A percentile compares a stretch with the other conserved stretches of the same genome.
Conservation (phyloP, 1,284 basidiomycete genomes). For the Limonomyces culmigenus region DNA sequence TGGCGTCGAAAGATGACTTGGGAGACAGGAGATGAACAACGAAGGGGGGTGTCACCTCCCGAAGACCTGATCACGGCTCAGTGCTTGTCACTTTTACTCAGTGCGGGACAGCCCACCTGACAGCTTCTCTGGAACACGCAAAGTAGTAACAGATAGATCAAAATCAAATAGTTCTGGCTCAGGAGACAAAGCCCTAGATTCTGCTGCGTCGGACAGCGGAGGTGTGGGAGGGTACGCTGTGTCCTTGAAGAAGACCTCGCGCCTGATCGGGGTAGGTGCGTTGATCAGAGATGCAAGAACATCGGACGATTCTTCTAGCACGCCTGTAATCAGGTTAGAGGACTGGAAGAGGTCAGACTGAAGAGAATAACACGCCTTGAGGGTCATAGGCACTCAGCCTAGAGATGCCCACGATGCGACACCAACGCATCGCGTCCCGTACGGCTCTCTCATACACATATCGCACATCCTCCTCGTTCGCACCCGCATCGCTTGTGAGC, state of each 20-base stretch:
- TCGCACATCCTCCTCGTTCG: too few relatives aligned
- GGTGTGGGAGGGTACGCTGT: conserved; percentile 54
- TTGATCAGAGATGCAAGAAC: conserved; percentile 19
- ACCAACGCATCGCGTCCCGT: too few relatives aligned
- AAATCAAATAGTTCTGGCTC: conserved; percentile 14
- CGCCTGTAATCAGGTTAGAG: background rate
- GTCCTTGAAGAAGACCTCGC: conserved; percentile 7
- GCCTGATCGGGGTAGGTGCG: background rate
- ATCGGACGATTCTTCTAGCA: conserved; percentile 9
- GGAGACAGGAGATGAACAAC: background rate
- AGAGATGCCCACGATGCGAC: conserved; percentile 34
- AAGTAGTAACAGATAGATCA: conserved; percentile 20
- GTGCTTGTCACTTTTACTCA: conserved; percentile 4
- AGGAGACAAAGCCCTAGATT: conserved; percentile 41
- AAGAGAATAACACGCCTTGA: conserved; percentile 29
- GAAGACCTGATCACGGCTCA: conserved; percentile 9
- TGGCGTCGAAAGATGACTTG: conserved; percentile 15
- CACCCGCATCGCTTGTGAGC: too few relatives aligned
- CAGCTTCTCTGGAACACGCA: conserved; percentile 15
- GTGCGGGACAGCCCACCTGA: conserved; percentile 6
- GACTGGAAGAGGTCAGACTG: background rate
- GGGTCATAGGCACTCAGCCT: conserved; percentile 54
- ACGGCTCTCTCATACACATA: too few relatives aligned
- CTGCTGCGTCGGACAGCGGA: conserved; percentile 49
- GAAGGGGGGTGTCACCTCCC: background rate